Conservation (phyloP, 2,329 filamentous ascomycete species). For the Rugonectria rugulosa region DNA sequence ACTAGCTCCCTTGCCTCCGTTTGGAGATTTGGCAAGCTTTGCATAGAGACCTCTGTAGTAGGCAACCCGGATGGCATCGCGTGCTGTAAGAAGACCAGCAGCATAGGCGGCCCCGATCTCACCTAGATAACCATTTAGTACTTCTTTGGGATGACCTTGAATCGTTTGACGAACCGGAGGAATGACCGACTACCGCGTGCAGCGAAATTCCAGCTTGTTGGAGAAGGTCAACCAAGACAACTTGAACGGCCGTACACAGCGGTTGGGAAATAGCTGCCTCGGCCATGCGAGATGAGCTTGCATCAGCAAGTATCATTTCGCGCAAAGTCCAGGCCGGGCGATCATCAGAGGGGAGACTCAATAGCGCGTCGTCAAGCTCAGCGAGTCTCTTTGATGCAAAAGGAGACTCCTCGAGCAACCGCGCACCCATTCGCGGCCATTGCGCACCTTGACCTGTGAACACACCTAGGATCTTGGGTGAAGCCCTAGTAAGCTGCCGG, state of each 20-base stretch:
- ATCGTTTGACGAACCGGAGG: conserved; percentile 41
- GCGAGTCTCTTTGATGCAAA: conserved; percentile 19
- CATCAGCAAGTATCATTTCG: conserved; percentile 5
- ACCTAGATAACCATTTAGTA: conserved; percentile 24
- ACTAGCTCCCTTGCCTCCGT: not conserved
- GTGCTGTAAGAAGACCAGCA: conserved; percentile 47
- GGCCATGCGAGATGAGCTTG: conserved; percentile 6
- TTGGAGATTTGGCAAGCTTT: not conserved
- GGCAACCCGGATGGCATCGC: conserved; percentile 37
- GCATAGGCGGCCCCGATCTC: conserved; percentile 61
- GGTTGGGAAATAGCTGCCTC: conserved; percentile 42
- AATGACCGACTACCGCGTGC: conserved; percentile 54
- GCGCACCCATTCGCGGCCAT: conserved; percentile 43
- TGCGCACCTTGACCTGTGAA: conserved; percentile 48
- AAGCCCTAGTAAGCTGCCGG: not conserved
- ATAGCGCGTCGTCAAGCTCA: conserved; percentile 34
- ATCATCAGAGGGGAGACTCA: conserved; percentile 27
- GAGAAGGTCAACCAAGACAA: conserved; percentile 40
- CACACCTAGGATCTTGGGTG: conserved; percentile 34
- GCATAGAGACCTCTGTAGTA: conserved; percentile 21
- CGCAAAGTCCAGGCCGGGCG: conserved; percentile 33
- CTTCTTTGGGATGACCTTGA: not conserved
- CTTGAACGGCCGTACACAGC: conserved; percentile 41
- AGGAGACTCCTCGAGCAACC: conserved; percentile 26
- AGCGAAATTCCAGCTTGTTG: conserved; percentile 43